Evolutionary conservation across 495 filamentous ascomycete genomes (phyloP).

Genomic region (Neurospora sp.): DNA sequence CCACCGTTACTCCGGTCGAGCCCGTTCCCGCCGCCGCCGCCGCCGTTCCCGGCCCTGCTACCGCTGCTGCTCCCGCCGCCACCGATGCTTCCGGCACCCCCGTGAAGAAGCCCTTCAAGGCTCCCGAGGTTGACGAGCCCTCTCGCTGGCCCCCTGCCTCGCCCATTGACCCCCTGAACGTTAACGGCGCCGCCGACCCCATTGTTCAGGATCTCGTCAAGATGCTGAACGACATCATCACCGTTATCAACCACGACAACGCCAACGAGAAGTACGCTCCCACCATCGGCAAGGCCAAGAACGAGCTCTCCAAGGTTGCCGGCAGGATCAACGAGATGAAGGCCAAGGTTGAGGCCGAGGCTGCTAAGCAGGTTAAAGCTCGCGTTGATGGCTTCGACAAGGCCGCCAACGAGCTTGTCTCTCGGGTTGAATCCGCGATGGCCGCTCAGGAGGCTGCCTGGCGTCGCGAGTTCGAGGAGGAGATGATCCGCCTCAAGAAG

Average conservation of each 20-base stretch:
- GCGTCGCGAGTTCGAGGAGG: slow-evolving; percentile 80
- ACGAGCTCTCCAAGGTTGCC: slow-evolving; percentile 66
- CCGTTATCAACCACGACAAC: slow-evolving; percentile 78
- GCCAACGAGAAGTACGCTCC: slow-evolving; percentile 59
- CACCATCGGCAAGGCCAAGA: slow-evolving; percentile 73
- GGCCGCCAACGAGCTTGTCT: slow-evolving; percentile 59
- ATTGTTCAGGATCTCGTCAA: slow-evolving; percentile 89
- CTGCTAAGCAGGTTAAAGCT: slow-evolving; percentile 63
- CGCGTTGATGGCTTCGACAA: slow-evolving; percentile 47
- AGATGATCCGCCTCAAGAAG: slow-evolving; percentile 64
- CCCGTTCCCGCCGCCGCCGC: slow-evolving; percentile 4
- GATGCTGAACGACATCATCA: slow-evolving; percentile 91
- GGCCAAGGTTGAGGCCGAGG: slow-evolving; percentile 50
- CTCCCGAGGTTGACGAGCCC: slow-evolving; percentile 51
- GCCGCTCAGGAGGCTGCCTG: slow-evolving; percentile 63
- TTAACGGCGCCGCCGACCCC: slow-evolving; percentile 67
- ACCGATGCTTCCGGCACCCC: neutral
- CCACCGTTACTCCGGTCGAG: neutral
- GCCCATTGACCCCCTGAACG: slow-evolving; percentile 63
- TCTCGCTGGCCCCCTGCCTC: slow-evolving; percentile 48
- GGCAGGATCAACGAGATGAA: slow-evolving; percentile 65
- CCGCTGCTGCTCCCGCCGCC: slow-evolving; percentile 1
- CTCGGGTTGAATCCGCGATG: slow-evolving; percentile 66
- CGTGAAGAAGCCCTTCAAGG: slow-evolving; percentile 23
- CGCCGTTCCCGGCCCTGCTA: slow-evolving; percentile 8